Evolutionary conservation across 441 rosid species (phyloP).

Genomic region (Bruguiera hainesii): DNA sequence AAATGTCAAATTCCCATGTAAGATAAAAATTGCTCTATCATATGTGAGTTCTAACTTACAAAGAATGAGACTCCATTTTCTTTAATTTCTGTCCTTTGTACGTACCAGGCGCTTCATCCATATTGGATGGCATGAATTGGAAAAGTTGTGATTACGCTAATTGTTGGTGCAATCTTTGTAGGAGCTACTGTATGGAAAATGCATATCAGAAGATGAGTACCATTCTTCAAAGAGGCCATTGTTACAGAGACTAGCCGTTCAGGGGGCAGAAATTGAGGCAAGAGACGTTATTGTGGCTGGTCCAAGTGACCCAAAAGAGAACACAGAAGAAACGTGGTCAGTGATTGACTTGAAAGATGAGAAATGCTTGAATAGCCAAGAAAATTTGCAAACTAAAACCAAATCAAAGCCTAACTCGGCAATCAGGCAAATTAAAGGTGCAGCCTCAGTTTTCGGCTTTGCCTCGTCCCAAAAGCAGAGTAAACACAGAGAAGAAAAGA

Average conservation of each 20-base stretch:
- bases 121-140: background rate
- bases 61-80: no score
- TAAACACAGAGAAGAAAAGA: slow-evolving; percentile 35
- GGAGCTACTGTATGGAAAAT: slow-evolving; percentile 70
- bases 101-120: no score
- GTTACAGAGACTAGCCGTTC: slow-evolving; percentile 61
- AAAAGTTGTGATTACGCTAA: background rate
- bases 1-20: no score
- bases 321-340: slow-evolving; percentile 61
- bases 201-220: slow-evolving; percentile 63
- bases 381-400: slow-evolving; percentile 31
- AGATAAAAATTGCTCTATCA: no score
- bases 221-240: slow-evolving; percentile 72
- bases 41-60: no score
- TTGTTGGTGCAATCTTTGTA: slow-evolving; percentile 11
- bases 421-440: slow-evolving; percentile 61
- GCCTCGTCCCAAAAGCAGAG: slow-evolving; percentile 37
- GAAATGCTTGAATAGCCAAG: slow-evolving; percentile 29
- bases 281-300: slow-evolving; percentile 45
- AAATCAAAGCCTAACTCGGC: slow-evolving; percentile 39
- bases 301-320: slow-evolving; percentile 30
- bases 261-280: slow-evolving; percentile 65
- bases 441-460: slow-evolving; percentile 51
- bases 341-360: slow-evolving; percentile 67
- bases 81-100: no score